Evolutionary conservation across 1,284 basidiomycete genomes (phyloP), one percentile per base, ranked within the genome.

Genomic region (Neotropicomus parvogracilis): DNA sequence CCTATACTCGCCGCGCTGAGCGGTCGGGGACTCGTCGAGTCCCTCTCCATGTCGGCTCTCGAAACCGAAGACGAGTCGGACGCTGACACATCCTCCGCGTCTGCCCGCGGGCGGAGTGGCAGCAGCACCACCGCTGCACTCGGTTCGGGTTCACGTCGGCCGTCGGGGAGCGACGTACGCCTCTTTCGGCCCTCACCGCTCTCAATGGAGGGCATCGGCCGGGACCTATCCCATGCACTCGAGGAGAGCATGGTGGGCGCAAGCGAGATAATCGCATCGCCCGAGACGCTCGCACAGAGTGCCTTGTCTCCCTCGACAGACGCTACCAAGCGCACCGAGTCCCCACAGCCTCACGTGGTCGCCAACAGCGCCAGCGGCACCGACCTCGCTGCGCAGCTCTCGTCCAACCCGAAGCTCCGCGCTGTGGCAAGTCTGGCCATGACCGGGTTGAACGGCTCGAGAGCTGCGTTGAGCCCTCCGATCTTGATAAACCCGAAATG

Each of bases 401-500:
- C 66, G 11, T 58, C 65, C 16, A 60, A 64, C 38, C 57, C 64
- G 0, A 69, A 69, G 21, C 61, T 69, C 21, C 62, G 68, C 31
- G 34, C 59, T 6, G 51, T 55, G 24, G 41, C 56, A n/a, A 44
- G 48, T 10, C 39, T 67, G 36, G 46, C 32, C 31, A 69, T 68
- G 49, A 56, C 65, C 10, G 53, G 63, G 7, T 44, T 67, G 19
- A 59, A 32, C 37, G 55, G 41, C 13, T 19, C 49, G 41, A 59
- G 43, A 35, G 49, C 58, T 24, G 40, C 58, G 5, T 43, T 67
- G 40, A 83, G 79, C 46, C 75, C 81, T 3, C 87, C 88, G 5
- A 88, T 89, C 47, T 68, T 91, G 38, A 72, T 73, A 40, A 88
- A 87, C 65, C 70, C 82, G 4, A 84, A 85, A 60, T 98, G 94